Base-by-base conservation (phyloP, 495 filamentous ascomycete genomes). In the Melanomma pulvis-pyrius region DNA sequence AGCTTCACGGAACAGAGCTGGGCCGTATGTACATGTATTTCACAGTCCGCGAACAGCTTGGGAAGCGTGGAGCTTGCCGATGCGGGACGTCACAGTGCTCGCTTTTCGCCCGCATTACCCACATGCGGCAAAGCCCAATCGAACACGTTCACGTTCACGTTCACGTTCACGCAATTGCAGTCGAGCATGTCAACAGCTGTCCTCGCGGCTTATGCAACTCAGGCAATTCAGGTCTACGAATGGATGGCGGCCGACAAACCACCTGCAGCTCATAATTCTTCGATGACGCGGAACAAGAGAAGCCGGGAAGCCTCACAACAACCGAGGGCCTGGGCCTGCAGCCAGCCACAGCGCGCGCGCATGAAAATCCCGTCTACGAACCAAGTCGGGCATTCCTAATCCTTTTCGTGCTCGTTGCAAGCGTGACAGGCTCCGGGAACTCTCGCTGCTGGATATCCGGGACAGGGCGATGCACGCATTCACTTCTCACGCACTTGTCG, bases 31-130 rank as follows among this genome's bases (percentile, higher is more conserved):
- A 17, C 39, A 32, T 25, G 39, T 44, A 17, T 15, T 12, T n/a
- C 39, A 44, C 3, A 44, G 60, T 63, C 60, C 48, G 60, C 54
- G 60, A 41, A 19, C 2, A 6, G 49, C 60, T 63, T 62, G 47
- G 58, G 46, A 24, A 30, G 51, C 51, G 41, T 29, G 24, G 25
- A 24, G 1, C 28, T 11, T 9, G 26, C 1, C 17, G 2, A 17
- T 30, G 24, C 58, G 44, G 28, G 26, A 11, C 22, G 22, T 36
- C 39, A 28, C 29, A 19, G 13, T 54, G 17, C 53, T 2, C 32
- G 15, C 1, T 30, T 8, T 2, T 25, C 19, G 46, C 48, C 34
- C 59, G 59, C 39, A 28, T 53, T 28, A 49, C 21, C 25, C 17
- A 59, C 5, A 22, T 25, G n/a, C 32, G 32, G 32, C 32, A 13